Base-by-base conservation (phyloP, 2,329 filamentous ascomycete species). In the Xylaria sp. region DNA sequence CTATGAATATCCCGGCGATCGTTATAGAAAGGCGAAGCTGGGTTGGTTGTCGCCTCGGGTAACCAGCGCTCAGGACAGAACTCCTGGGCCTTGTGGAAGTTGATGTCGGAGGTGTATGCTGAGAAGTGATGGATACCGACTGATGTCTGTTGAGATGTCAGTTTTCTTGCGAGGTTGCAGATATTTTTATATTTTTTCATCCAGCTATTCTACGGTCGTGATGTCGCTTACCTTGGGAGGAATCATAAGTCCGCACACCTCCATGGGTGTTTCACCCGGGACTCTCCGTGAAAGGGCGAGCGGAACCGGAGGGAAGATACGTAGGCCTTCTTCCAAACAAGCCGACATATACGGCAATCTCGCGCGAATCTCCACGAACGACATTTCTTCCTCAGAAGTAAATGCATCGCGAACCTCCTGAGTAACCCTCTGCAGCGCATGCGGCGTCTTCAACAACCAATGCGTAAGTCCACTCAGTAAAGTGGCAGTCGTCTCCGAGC, bases 361-460 rank as follows among this genome's bases (percentile, higher is more conserved):
- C 6, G 62, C 37, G 5, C 59, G 60, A 18, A 61, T 62, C 11
- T 58, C 52, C 1, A 73, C 66, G 35, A 83, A 73, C 13, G 68
- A 73, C 55, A 82, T 74, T 37, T 74, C 75, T 6, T 78, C 75
- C 56, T 75, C 77, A 8, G 75, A 78, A 63, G 75, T 74, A 67
- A 82, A 76, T 2, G 76, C 78, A 7, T 77, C 78, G 35, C 73
- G 71, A 13, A 83, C 74, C 60, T 81, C 77, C 62, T 63, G 49
- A 6, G 60, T 63, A 2, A 57, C 63, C 23, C 37, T 60, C 48
- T 69, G 55, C 4, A 73, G 63, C 5, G 62, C 62, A 4, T 67
- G 44, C 1, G 72, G 72, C 13, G 73, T 72, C n/a, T 63, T 67
- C 3, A 71, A 53, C n/a, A 72, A 51, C 65, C 61, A 67, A 35